A percentile compares a stretch with the other conserved stretches of the same genome.
These are phyloP conservation scores for Tremellales sp. DNA, from an alignment of 1,284 basidiomycete species.

Conservation along the genomic window DNA sequence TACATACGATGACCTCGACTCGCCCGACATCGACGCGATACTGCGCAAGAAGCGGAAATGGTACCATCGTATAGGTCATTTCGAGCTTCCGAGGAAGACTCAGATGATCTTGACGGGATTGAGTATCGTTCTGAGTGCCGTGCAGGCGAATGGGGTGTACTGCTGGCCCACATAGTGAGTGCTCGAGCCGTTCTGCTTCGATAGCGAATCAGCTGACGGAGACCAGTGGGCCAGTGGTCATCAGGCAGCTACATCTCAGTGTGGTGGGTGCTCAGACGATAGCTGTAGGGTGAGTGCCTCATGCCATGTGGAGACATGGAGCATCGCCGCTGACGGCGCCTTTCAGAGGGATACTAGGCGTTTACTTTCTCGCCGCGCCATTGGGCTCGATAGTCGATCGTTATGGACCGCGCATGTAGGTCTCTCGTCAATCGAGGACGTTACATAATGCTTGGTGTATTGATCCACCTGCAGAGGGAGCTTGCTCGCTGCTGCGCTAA, in stretches of 20 bases:
- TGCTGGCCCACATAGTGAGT: conserved; percentile 48
- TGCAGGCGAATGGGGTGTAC: conserved; percentile 50
- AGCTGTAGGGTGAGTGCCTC: conserved; percentile 38
- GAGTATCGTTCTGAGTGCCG: conserved; percentile 32
- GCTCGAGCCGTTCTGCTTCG: neutral
- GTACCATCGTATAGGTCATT: conserved; percentile 19
- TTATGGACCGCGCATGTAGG: conserved; percentile 43
- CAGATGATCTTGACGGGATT: conserved; percentile 36
- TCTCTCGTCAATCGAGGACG: neutral
- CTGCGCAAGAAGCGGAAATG: conserved; percentile 26
- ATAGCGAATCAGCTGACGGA: conserved; percentile 5
- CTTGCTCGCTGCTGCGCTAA: conserved; percentile 35
- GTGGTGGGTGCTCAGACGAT: conserved; percentile 44
- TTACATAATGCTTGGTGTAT: too few relatives aligned
- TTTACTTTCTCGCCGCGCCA: conserved; percentile 47
- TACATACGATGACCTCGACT: conserved; percentile 7
- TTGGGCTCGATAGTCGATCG: conserved; percentile 43
- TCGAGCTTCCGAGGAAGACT: conserved; percentile 23
- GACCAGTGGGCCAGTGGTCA: conserved; percentile 43
- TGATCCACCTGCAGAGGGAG: conserved; percentile 37
- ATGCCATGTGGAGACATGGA: neutral
- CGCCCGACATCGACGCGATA: conserved; percentile 28
- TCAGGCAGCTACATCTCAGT: conserved; percentile 27
- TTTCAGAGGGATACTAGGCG: conserved; percentile 45
- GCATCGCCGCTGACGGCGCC: neutral